These are phyloP conservation scores for Lipomyces yamadae DNA, from an alignment of 805 yeast genomes.

Conservation along the genomic window DNA sequence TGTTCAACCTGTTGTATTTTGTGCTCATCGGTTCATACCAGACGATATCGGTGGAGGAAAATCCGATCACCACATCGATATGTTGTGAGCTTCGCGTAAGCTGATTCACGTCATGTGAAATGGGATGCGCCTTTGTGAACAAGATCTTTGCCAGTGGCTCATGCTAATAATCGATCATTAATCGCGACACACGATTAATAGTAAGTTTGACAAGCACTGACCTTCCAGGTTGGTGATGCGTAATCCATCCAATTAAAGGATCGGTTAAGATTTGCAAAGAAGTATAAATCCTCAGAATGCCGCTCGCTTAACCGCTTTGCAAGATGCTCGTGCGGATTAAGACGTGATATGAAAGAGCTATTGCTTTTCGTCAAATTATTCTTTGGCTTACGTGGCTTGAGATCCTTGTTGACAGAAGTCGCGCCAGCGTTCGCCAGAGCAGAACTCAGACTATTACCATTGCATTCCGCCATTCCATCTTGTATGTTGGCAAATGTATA, in stretches of 20 bases:
- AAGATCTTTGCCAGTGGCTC: conserved; percentile 49
- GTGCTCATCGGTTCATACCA: conserved; percentile 60
- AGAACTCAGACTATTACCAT: conserved; percentile 19
- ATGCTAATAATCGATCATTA: conserved; percentile 35
- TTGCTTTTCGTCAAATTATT: conserved; percentile 47
- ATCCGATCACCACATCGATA: conserved; percentile 63
- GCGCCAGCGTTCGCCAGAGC: conserved; percentile 25
- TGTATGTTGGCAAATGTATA: conserved; percentile 26
- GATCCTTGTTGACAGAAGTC: conserved; percentile 19
- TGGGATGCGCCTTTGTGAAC: conserved; percentile 49
- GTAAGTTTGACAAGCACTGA: neutral
- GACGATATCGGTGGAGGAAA: conserved; percentile 68
- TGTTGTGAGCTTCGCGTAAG: conserved; percentile 43
- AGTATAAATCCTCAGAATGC: conserved; percentile 40
- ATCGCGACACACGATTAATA: neutral
- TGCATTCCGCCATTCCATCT: conserved; percentile 9
- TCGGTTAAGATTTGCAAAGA: conserved; percentile 47
- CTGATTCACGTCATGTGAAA: conserved; percentile 48
- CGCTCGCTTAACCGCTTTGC: conserved; percentile 44
- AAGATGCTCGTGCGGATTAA: conserved; percentile 46
- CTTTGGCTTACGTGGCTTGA: conserved; percentile 44
- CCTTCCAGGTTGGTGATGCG: conserved; percentile 30
- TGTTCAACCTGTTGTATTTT: conserved; percentile 59
- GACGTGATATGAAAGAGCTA: conserved; percentile 48
- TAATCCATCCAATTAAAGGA: conserved; percentile 46